These are phyloP conservation scores for Exophiala alcalophila DNA, from an alignment of 2,329 filamentous ascomycete species.

Conservation along the genomic window DNA sequence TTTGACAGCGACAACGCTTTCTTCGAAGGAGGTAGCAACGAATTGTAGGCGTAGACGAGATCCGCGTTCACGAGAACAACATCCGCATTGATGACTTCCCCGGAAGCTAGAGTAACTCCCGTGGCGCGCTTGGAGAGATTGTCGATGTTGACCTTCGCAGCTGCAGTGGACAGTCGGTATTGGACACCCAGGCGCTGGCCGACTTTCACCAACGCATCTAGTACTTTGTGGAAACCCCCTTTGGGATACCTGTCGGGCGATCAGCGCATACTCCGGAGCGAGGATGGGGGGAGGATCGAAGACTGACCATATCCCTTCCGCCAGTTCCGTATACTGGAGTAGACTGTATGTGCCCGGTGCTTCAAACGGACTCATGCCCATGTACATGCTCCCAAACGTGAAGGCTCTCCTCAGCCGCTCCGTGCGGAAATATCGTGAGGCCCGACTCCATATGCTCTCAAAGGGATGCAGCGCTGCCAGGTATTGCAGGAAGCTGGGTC, in stretches of 20 bases:
- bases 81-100: slow-evolving; percentile 60
- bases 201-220: slow-evolving; percentile 62
- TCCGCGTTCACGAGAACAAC: slow-evolving; percentile 70
- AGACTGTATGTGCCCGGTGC: slow-evolving; percentile 71
- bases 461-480: slow-evolving; percentile 65
- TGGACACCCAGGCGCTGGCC: slow-evolving; percentile 61
- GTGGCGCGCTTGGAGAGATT: slow-evolving; percentile 52
- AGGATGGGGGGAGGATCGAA: background rate
- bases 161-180: slow-evolving; percentile 59
- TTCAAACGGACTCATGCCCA: slow-evolving; percentile 76
- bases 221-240: slow-evolving; percentile 66
- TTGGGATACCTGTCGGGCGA: slow-evolving; percentile 35
- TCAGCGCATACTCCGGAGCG: slow-evolving; percentile 1
- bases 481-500: slow-evolving; percentile 57
- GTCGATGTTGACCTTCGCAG: slow-evolving; percentile 55
- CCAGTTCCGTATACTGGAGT: slow-evolving; percentile 71
- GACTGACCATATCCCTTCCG: slow-evolving; percentile 71
- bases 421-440: slow-evolving; percentile 65
- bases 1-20: slow-evolving; percentile 40
- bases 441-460: slow-evolving; percentile 65
- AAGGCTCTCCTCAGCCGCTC: slow-evolving; percentile 68
- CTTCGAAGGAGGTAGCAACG: slow-evolving; percentile 58
- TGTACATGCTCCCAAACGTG: slow-evolving; percentile 78
- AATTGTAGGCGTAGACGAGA: slow-evolving; percentile 70
- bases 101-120: slow-evolving; percentile 59